Evolutionary conservation across 148 eudicot species (phyloP).

Genomic region (Camellia lanceoleosa): DNA sequence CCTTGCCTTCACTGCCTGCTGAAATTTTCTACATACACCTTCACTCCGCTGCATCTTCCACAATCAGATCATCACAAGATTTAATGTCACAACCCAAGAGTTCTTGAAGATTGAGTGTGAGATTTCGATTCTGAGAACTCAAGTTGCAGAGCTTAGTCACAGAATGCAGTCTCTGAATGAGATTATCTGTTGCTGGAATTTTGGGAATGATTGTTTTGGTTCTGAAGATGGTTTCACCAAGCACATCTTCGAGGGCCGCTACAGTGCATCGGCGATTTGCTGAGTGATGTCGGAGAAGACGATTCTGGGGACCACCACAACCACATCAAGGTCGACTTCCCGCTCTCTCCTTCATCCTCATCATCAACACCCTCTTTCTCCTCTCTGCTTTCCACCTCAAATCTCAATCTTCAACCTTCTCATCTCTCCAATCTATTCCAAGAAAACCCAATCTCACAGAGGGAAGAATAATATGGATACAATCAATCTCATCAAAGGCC

Average conservation of each 20-base stretch:
- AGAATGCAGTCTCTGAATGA: slow-evolving; percentile 58
- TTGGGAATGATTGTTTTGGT: slow-evolving; percentile 20
- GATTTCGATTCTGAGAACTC: slow-evolving; percentile 59
- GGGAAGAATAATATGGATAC: slow-evolving; percentile 14
- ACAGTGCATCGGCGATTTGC: slow-evolving; percentile 75
- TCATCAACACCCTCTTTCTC: slow-evolving; percentile 17
- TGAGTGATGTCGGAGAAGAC: slow-evolving; percentile 58
- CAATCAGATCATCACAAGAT: slow-evolving; percentile 25
- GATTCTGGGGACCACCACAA: slow-evolving; percentile 16
- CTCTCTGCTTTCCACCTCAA: not conserved
- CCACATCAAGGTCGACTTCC: slow-evolving; percentile 16
- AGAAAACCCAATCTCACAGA: too few species aligned
- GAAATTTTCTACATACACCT: too few species aligned
- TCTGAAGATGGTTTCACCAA: slow-evolving; percentile 12
- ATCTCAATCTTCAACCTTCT: slow-evolving; percentile 42
- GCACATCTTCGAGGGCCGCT: slow-evolving; percentile 48
- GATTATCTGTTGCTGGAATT: slow-evolving; percentile 29
- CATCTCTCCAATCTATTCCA: slow-evolving; percentile 35
- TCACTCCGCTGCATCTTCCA: not conserved
- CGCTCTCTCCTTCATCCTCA: slow-evolving; percentile 14
- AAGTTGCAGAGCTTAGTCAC: slow-evolving; percentile 57
- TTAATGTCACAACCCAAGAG: slow-evolving; percentile 42
- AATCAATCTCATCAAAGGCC: slow-evolving; percentile 21
- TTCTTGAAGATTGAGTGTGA: slow-evolving; percentile 48
- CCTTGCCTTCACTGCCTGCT: too few species aligned